These are phyloP conservation scores for Mollisiaceae sp. DNA, from an alignment of 2,329 filamentous ascomycete genomes.

Conservation along the genomic window DNA sequence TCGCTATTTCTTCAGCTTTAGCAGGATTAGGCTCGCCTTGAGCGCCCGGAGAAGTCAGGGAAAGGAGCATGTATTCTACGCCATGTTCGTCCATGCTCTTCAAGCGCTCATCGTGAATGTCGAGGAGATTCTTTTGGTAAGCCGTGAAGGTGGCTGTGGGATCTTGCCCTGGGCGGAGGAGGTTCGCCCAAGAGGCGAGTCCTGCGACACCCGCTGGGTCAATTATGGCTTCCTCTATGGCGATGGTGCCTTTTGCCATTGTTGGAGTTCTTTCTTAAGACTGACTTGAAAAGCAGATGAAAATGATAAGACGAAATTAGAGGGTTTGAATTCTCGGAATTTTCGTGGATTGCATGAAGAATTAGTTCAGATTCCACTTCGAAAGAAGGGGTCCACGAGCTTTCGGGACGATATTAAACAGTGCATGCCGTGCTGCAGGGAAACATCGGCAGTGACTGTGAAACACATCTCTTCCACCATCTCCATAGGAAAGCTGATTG, in stretches of 20 bases:
- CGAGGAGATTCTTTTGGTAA: conserved; percentile 22
- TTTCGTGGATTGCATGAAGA: background rate
- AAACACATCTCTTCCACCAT: background rate
- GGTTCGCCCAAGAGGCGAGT: conserved; percentile 22
- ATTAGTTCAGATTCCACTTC: background rate
- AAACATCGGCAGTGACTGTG: background rate
- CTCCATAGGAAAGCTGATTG: background rate
- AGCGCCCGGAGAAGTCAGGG: conserved; percentile 54
- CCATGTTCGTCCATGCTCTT: conserved; percentile 52
- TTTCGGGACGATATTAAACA: background rate
- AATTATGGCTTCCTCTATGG: conserved; percentile 33
- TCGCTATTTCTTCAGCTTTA: conserved; percentile 49
- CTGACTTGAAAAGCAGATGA: background rate
- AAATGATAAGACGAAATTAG: background rate
- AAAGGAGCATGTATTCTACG: conserved; percentile 55
- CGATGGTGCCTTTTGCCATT: conserved; percentile 28
- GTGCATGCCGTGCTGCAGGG: conserved; percentile 4
- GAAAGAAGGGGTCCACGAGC: background rate
- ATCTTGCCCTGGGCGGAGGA: conserved; percentile 23
- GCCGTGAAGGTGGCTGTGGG: conserved; percentile 9
- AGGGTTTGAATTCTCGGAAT: background rate
- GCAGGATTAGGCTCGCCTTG: conserved; percentile 51
- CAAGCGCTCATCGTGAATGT: conserved; percentile 48
- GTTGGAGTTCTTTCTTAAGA: background rate
- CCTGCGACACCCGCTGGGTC: conserved; percentile 23